Conservation (phyloP, 2,329 filamentous ascomycete genomes). For the Trichothecium sympodiale region DNA sequence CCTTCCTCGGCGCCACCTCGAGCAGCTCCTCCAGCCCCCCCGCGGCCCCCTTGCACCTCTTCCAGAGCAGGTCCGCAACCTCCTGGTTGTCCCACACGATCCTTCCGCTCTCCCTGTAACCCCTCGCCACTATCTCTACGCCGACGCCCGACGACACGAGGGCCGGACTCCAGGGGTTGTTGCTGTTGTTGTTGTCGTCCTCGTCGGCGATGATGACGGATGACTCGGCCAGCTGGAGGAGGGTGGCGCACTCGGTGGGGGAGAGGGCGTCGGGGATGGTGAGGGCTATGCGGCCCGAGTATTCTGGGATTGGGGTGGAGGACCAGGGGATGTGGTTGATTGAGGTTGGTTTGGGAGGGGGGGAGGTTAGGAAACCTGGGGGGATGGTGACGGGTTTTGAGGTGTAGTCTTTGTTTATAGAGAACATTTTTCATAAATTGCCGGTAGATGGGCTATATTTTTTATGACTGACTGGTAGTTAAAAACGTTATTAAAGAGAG, state of each 20-base stretch:
- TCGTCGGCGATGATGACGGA: conserved; percentile 33
- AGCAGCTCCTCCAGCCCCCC: conserved; percentile 29
- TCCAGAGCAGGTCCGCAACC: conserved; percentile 52
- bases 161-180: conserved; percentile 51
- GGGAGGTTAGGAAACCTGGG: conserved; percentile 29
- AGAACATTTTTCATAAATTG: no score
- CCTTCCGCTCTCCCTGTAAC: conserved; percentile 59
- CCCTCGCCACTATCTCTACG: conserved; percentile 41
- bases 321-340: conserved; percentile 40
- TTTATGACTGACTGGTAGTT: no score
- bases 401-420: no score
- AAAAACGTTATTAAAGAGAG: no score
- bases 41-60: conserved; percentile 33
- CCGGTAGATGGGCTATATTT: no score
- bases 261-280: conserved; percentile 49
- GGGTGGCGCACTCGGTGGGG: conserved; percentile 43
- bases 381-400: conserved; percentile 24
- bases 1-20: conserved; percentile 10
- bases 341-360: conserved; percentile 27
- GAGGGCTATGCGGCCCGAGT: conserved; percentile 41
- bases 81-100: conserved; percentile 63
- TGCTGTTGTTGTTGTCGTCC: conserved; percentile 3
- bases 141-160: conserved; percentile 57
- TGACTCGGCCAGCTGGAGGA: conserved; percentile 40
- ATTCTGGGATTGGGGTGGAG: conserved; percentile 35